Conservation (phyloP, 139 green algal species). For the Coelastrella sp. region DNA sequence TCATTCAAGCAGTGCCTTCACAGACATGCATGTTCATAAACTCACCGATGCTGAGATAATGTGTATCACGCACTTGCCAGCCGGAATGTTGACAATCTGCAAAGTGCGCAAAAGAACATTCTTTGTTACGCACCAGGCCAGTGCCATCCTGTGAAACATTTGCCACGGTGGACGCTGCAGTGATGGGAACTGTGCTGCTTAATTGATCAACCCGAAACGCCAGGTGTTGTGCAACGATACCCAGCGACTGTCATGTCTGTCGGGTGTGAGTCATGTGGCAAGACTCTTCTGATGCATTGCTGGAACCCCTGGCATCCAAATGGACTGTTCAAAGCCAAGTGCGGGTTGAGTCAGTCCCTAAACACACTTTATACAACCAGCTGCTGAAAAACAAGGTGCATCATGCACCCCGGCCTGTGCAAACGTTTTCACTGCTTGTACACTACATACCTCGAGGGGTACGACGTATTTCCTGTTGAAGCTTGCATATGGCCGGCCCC, state of each 20-base stretch:
- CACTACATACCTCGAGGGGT: not conserved
- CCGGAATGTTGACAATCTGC: not conserved
- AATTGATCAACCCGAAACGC: too few species aligned
- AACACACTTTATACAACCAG: not conserved
- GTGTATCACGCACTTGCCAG: not conserved
- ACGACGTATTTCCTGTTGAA: constrained; percentile 23
- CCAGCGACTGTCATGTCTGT: too few species aligned
- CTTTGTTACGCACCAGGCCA: not conserved
- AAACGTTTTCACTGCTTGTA: not conserved
- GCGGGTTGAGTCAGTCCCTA: too few species aligned
- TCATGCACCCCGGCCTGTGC: not conserved
- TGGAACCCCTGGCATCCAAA: too few species aligned
- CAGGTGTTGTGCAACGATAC: too few species aligned
- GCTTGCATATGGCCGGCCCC: not conserved
- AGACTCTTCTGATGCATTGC: too few species aligned
- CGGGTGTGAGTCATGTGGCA: too few species aligned
- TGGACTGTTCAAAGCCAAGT: too few species aligned
- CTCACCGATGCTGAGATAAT: not conserved
- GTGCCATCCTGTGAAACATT: too few species aligned
- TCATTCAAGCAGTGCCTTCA: too few species aligned
- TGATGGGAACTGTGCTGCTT: too few species aligned
- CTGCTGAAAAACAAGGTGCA: not conserved
- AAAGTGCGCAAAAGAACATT: not conserved
- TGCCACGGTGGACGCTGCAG: not conserved
- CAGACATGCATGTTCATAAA: too few species aligned